Percentiles rank a stretch among this genome's conserved stretches.
phyloP scores from a whole-genome alignment of 169 alveolate genomes.

The Hammondia hammondi region DNA sequence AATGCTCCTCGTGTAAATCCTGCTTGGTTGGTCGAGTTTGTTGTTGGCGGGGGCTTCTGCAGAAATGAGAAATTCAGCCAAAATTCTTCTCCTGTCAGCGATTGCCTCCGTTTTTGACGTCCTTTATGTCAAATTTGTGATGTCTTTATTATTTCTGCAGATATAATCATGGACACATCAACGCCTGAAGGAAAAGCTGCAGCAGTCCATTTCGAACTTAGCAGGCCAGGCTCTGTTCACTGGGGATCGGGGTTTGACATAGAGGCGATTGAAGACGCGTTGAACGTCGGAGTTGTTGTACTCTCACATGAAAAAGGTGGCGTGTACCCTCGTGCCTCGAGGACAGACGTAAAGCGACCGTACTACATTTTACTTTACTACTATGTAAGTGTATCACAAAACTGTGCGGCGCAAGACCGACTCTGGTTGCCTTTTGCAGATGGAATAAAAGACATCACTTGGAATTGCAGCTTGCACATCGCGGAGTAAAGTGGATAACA shows the following conservation, averaged over 20 bases:
- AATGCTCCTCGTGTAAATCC: too few species aligned
- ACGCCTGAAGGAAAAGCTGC: conserved; percentile 47
- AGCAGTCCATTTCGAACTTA: conserved; percentile 41
- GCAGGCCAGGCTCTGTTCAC: conserved; percentile 44
- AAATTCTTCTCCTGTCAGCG: neutral
- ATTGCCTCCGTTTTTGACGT: neutral
- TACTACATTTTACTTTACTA: conserved; percentile 15
- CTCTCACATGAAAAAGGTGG: neutral
- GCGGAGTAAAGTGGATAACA: too few species aligned
- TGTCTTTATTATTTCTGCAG: neutral
- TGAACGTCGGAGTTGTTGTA: conserved; percentile 32
- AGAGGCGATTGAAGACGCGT: conserved; percentile 33
- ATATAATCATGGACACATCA: neutral
- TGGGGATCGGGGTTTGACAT: conserved; percentile 52
- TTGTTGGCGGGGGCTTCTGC: too few species aligned
- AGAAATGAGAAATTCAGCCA: too few species aligned
- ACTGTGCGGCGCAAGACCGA: too few species aligned
- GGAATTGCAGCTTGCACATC: too few species aligned
- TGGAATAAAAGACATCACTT: neutral
- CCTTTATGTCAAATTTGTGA: neutral
- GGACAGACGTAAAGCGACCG: neutral
- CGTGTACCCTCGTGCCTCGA: conserved; percentile 27
- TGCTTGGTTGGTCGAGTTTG: too few species aligned
- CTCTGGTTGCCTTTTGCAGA: neutral
- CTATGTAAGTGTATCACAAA: conserved; percentile 8